These are phyloP conservation scores for Crotalaria pallida DNA, from an alignment of 306 rosid genomes.

Conservation along the genomic window DNA sequence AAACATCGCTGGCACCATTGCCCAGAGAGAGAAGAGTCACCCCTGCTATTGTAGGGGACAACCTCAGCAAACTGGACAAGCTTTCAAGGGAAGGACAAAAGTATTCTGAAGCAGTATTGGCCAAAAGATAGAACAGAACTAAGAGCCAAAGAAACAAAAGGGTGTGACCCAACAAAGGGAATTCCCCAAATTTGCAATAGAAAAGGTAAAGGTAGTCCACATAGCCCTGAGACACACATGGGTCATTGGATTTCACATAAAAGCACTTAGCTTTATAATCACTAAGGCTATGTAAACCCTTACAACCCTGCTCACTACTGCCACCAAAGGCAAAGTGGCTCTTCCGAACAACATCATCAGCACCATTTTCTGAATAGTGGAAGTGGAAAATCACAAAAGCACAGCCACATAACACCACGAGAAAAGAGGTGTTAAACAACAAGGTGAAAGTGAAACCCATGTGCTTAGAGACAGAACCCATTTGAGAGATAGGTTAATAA, in stretches of 20 bases:
- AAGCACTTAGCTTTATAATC: constrained; percentile 39
- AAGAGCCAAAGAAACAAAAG: constrained; percentile 46
- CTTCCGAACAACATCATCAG: constrained; percentile 3
- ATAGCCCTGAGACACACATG: constrained; percentile 49
- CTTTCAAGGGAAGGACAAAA: constrained; percentile 53
- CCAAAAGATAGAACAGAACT: constrained; percentile 45
- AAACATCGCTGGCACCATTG: constrained; percentile 50
- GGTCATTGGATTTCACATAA: constrained; percentile 35
- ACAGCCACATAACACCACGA: constrained; percentile 32
- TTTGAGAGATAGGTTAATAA: neutral
- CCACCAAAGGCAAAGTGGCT: neutral
- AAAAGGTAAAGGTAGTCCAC: constrained; percentile 45
- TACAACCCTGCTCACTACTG: constrained; percentile 24
- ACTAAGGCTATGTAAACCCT: constrained; percentile 25
- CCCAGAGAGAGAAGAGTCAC: constrained; percentile 60
- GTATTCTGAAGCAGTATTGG: constrained; percentile 50
- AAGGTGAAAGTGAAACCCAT: constrained; percentile 27
- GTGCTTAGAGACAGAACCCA: constrained; percentile 10
- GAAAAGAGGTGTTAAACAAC: constrained; percentile 43
- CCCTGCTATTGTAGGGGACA: constrained; percentile 54
- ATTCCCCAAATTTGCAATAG: constrained; percentile 47
- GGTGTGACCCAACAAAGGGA: constrained; percentile 32
- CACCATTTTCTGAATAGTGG: constrained; percentile 24
- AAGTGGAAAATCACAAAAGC: constrained; percentile 23
- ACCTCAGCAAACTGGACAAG: constrained; percentile 36